These are phyloP conservation scores for Phanerodontia chrysosporium DNA, from an alignment of 768 basidiomycete genomes.

Conservation along the genomic window DNA sequence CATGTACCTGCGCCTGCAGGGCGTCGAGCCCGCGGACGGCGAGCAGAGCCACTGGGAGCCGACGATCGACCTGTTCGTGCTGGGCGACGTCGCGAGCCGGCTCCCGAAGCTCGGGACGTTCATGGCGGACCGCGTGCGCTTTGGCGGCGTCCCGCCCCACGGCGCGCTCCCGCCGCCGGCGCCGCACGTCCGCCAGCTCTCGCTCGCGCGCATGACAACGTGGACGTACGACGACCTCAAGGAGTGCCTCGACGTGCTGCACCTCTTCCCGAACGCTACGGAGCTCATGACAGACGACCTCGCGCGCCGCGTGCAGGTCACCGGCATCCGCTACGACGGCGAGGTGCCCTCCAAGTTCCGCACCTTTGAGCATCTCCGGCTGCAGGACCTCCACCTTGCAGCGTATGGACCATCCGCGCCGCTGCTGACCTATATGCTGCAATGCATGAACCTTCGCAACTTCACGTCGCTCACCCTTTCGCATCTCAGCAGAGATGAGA, in stretches of 20 bases:
- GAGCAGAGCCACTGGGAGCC: constrained; percentile 1
- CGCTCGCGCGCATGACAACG: not conserved
- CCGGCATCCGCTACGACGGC: not conserved
- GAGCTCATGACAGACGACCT: not conserved
- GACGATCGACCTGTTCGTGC: constrained; percentile 1
- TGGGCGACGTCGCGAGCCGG: constrained; percentile 5
- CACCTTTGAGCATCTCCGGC: not conserved
- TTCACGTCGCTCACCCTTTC: constrained; percentile 1
- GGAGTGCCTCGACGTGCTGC: constrained; percentile 4
- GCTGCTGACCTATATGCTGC: not conserved
- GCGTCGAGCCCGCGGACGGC: not conserved
- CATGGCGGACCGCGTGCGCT: not conserved
- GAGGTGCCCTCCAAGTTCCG: not conserved
- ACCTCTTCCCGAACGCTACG: constrained; percentile 4
- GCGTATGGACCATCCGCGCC: not conserved
- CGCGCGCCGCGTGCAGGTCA: not conserved
- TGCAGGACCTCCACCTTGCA: not conserved
- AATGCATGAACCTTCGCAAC: not conserved
- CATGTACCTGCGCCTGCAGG: not conserved
- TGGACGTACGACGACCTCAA: constrained; percentile 5
- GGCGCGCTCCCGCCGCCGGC: not conserved
- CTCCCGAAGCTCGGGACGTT: not conserved
- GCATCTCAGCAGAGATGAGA: not conserved
- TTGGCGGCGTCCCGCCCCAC: not conserved
- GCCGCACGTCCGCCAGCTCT: not conserved